These are phyloP conservation scores for Mycena kentingensis DNA, from an alignment of 768 basidiomycete species.

Conservation along the genomic window DNA sequence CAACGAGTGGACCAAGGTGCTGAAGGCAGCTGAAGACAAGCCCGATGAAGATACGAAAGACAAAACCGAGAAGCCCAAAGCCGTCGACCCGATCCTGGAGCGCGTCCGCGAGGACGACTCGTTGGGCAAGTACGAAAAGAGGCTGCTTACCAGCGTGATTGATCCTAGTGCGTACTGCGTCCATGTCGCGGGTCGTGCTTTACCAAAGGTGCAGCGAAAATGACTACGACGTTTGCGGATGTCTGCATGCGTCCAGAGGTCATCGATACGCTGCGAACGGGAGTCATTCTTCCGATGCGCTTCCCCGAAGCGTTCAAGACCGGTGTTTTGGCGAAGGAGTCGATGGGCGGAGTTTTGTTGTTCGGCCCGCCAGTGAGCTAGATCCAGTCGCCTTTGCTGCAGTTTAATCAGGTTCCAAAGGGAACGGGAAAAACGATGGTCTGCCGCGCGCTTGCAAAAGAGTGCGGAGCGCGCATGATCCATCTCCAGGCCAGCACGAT, in stretches of 20 bases:
- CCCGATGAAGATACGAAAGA: not conserved
- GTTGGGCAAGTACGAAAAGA: not conserved
- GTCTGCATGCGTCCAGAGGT: not conserved
- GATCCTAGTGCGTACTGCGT: not conserved
- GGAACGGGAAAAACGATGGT: conserved; percentile 69
- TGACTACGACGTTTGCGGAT: not conserved
- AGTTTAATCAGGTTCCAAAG: no score
- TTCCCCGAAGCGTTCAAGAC: not conserved
- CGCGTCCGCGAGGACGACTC: not conserved
- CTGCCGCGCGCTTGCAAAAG: not conserved
- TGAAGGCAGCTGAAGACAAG: not conserved
- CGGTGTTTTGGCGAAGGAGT: not conserved
- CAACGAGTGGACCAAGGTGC: not conserved
- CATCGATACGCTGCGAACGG: not conserved
- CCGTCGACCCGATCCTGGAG: not conserved
- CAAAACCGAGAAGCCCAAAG: not conserved
- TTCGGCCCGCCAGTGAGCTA: conserved; percentile 63
- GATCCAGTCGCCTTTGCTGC: no score
- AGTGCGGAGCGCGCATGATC: conserved; percentile 1
- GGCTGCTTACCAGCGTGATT: not conserved
- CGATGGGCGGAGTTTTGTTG: conserved; percentile 55
- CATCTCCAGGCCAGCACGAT: not conserved
- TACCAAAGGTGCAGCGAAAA: not conserved
- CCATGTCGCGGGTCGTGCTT: not conserved
- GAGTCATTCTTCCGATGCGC: not conserved